phyloP scores from a whole-genome alignment of 2,329 filamentous ascomycete genomes.

The Grosmannia penicillata region DNA sequence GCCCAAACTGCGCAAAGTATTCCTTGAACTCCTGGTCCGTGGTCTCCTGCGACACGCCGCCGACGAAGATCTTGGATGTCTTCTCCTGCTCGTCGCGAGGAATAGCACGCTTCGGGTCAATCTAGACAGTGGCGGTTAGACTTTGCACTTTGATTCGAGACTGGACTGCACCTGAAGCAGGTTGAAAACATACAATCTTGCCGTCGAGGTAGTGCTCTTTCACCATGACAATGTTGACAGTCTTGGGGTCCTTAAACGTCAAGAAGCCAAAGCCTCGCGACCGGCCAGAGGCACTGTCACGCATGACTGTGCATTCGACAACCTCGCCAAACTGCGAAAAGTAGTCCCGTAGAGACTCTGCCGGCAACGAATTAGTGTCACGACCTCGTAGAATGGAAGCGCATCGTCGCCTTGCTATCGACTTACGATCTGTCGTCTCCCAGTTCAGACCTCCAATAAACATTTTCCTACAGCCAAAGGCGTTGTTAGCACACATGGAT shows the following conservation, averaged over 20 bases:
- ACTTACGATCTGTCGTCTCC: slow-evolving; percentile 59
- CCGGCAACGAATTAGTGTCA: neutral
- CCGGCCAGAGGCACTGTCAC: slow-evolving; percentile 82
- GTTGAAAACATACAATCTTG: slow-evolving; percentile 64
- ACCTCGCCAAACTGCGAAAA: slow-evolving; percentile 98
- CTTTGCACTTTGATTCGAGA: neutral
- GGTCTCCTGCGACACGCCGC: slow-evolving; percentile 91
- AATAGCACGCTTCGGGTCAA: slow-evolving; percentile 94
- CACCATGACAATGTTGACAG: slow-evolving; percentile 98
- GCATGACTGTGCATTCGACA: slow-evolving; percentile 97
- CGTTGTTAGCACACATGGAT: too few relatives aligned
- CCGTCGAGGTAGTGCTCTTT: slow-evolving; percentile 97
- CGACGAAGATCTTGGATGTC: slow-evolving; percentile 97
- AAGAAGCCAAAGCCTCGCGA: slow-evolving; percentile 95
- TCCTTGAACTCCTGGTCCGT: slow-evolving; percentile 92
- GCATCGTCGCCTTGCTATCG: neutral
- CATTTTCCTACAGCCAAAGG: slow-evolving; percentile 64
- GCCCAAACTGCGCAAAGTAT: slow-evolving; percentile 92
- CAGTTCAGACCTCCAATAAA: slow-evolving; percentile 98
- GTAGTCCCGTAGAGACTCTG: slow-evolving; percentile 92
- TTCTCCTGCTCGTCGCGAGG: slow-evolving; percentile 96
- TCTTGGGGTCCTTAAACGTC: slow-evolving; percentile 95
- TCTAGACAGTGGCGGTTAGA: slow-evolving; percentile 36
- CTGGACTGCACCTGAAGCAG: neutral
- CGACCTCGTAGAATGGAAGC: too few relatives aligned